Evolutionary conservation across 2,329 filamentous ascomycete species (phyloP), one percentile per base, ranked within the genome.

Genomic region (Stachybotrys chartarum): DNA sequence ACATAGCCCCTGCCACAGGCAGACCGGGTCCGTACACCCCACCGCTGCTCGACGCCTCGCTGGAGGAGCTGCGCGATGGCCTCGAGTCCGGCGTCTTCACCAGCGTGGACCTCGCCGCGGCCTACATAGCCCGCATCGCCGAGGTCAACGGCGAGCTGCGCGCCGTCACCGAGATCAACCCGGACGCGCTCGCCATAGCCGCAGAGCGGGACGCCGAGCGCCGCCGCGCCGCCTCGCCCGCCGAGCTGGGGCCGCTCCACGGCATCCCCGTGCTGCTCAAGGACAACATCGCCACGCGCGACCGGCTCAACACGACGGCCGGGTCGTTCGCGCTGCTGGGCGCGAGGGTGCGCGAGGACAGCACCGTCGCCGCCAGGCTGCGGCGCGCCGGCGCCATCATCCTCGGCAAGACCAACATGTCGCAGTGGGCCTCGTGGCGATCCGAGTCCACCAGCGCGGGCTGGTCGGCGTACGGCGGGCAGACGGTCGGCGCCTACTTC

Each of bases 391-490:
- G 85, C 3, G 81, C 78, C 1, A 74, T 89, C 47, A 80, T 89
- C 47, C 73, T 90, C 0, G 87, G 86, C 50, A 88, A 89, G 68
- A 72, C 83, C 0, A 85, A 84, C 55, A 64, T 88, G 31, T 83
- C 78, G 1, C 79, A 88, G 64, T 88, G 85, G 83, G 82, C 82
- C 2, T 84, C 86, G 60, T 84, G 74, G 54, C 74, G 86, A 10
- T 82, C 79, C 4, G 65, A 64, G 10, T 86, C 85, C 61, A 74
- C 73, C 5, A 79, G 72, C 11, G 82, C 82, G 55, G 86, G 86
- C 6, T 89, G 85, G 85, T 83, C 79, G 50, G 80, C 85, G 0
- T 75, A 82, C 56, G 83, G 83, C 7, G 85, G 85, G 1, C 85
- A 88, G 64, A 79, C 78, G 0, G 75, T 78, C 39, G 85, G 72